Evolutionary conservation across 495 filamentous ascomycete species (phyloP), one percentile per base, ranked within the genome.

Genomic region (Talaromyces borbonicus): DNA sequence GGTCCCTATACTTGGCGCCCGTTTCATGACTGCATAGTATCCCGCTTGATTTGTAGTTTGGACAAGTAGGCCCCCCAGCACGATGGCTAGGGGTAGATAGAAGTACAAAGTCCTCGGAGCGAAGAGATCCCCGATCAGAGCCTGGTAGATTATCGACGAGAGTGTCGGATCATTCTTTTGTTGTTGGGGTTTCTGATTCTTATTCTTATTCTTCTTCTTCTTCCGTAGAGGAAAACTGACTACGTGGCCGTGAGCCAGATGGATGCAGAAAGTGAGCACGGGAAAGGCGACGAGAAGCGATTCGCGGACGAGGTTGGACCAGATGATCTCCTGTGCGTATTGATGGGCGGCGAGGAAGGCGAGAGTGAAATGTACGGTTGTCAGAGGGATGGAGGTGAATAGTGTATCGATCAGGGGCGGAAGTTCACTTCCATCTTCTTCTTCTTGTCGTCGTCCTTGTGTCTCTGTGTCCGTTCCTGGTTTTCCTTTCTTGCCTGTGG

Each of bases 291-390:
- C 51, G 15, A 56, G 54, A 0, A 58, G 30, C 0, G 69, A 68
- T 22, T 70, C 64, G 44, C 59, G 61, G 35, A 76, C 49, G 2
- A 92, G 75, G 14, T 62, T 64, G 2, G 57, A 52, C 66, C 84
- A 78, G 9, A 72, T 61, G 9, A 90, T 77, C 1, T 77, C 73
- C 55, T 83, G 72, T 8, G 81, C 77, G 57, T 95, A 97, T 68
- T 97, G 93, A 59, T 90, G 79, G 40, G 90, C 84, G 5, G 93
- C 85, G n/a, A 96, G 70, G 41, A 90, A 85, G 52, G 92, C 87
- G 20, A 98, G 73, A 2, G 87, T 89, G 53, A 93, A 80, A 61
- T 95, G 85, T 20, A 95, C 70, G 67, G 87, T 87, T 14, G 78
- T 73, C 52, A 96, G 66, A 32, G 83, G 84, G 4, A 81, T 52